Percentiles rank a stretch among this genome's conserved stretches.
These are phyloP conservation scores for Ascochyta lentis DNA, from an alignment of 2,329 filamentous ascomycete genomes.

Conservation along the genomic window DNA sequence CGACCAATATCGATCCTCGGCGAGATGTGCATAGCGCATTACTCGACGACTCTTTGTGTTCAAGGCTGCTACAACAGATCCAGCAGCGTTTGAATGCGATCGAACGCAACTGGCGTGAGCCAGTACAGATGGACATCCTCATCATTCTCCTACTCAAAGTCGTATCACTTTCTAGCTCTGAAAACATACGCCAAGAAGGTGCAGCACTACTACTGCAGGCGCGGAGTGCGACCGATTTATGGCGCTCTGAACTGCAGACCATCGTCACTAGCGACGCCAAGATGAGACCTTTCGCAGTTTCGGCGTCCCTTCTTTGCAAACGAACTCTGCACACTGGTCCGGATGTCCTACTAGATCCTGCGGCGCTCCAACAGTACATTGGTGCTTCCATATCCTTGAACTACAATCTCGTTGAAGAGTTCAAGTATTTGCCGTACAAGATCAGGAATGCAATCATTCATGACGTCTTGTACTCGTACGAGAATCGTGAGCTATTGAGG, in stretches of 20 bases:
- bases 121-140: conserved; percentile 63
- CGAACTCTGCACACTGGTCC: conserved; percentile 52
- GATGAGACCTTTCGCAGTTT: conserved; percentile 57
- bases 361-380: conserved; percentile 42
- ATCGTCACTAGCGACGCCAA: conserved; percentile 49
- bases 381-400: conserved; percentile 55
- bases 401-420: conserved; percentile 53
- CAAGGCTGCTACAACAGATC: conserved; percentile 57
- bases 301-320: conserved; percentile 64
- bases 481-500: conserved; percentile 47
- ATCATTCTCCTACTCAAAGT: conserved; percentile 59
- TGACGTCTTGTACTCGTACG: conserved; percentile 56
- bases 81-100: conserved; percentile 56
- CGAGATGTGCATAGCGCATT: conserved; percentile 61
- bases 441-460: conserved; percentile 53
- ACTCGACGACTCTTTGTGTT: conserved; percentile 58
- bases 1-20: conserved; percentile 31
- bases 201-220: conserved; percentile 50
- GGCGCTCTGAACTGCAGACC: conserved; percentile 58
- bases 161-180: conserved; percentile 34
- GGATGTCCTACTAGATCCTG: neutral
- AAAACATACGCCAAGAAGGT: conserved; percentile 13
- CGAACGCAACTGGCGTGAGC: conserved; percentile 65
- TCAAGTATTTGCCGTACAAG: conserved; percentile 40
- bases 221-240: conserved; percentile 55